These are phyloP conservation scores for Penicillium turbatum DNA, from an alignment of 495 filamentous ascomycete species.

Conservation along the genomic window DNA sequence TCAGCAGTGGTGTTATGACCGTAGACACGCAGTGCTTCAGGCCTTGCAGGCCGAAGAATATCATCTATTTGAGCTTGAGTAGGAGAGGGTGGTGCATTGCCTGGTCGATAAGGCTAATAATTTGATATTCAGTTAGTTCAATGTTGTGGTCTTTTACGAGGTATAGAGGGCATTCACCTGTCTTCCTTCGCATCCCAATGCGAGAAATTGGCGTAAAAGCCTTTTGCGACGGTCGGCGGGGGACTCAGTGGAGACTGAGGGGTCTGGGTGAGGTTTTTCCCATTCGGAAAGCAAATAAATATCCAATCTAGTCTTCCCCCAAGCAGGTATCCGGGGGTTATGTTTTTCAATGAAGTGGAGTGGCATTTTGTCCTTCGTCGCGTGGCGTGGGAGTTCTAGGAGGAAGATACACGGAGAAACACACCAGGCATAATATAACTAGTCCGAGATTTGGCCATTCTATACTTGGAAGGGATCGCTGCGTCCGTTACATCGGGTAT, in stretches of 20 bases:
- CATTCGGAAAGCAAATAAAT: constrained; percentile 5
- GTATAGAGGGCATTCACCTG: not conserved
- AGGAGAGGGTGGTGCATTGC: not conserved
- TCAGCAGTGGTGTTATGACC: not conserved
- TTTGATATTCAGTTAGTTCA: too few species aligned
- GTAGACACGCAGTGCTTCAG: not conserved
- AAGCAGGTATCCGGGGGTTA: constrained; percentile 3
- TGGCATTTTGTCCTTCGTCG: constrained; percentile 5
- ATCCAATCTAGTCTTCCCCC: not conserved
- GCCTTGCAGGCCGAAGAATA: constrained; percentile 2
- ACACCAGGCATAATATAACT: too few species aligned
- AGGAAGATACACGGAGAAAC: too few species aligned
- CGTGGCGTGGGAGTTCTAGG: too few species aligned
- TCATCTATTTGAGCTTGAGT: constrained; percentile 7
- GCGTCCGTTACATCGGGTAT: too few species aligned
- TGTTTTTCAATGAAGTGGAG: constrained; percentile 2
- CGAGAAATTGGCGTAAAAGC: constrained; percentile 8
- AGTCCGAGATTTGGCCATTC: too few species aligned
- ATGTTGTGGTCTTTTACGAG: too few species aligned
- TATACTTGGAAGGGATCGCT: too few species aligned
- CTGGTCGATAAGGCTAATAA: constrained; percentile 5
- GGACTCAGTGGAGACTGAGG: constrained; percentile 1
- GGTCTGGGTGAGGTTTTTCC: not conserved
- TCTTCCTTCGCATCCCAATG: constrained; percentile 2
- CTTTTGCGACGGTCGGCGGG: constrained; percentile 3